Evolutionary conservation across 2,329 filamentous ascomycete genomes (phyloP), one percentile per base, ranked within the genome.

Genomic region (Elsinoe batatas): DNA sequence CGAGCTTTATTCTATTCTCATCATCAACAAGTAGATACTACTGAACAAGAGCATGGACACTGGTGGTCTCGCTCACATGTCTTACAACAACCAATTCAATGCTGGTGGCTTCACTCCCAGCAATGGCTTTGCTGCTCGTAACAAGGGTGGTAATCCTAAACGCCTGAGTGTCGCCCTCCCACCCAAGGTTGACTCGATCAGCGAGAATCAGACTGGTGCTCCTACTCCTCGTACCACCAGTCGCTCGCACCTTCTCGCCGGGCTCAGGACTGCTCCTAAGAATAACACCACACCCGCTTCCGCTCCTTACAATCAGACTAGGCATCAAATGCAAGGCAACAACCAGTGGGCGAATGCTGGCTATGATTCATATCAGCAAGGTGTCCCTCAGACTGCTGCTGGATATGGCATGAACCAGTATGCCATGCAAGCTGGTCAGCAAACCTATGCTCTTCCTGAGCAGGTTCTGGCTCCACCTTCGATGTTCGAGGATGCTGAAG

Each of bases 31-130:
- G 47, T 51, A 51, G 58, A 60, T 59, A 54, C 42, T 56, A 53
- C 58, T 57, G 51, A 47, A 58, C 43, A 57, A 63, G 76, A 78
- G 76, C 73, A 85, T 94, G 85, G 87, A 95, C 91, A 85, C 91
- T 82, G 91, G 91, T 81, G 89, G 90, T 93, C 88, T 95, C 79
- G 86, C 90, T 93, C 90, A 94, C 81, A 97, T 97, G 91, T 88
- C 89, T 77, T 91, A 89, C 79, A 88, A 84, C 78, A 62, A 61
- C 55, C 87, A 87, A 71, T 75, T 80, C 70, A 78, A 85, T 71
- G 77, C 81, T 68, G 84, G 82, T 64, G 78, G 95, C 64, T 82
- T 84, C 67, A 82, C 88, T 74, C 86, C 90, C 54, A 78, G 82
- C 60, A 82, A 86, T 62, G 88, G 90, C 66, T 87, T 95, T 68